Evolutionary conservation across 2,329 filamentous ascomycete genomes (phyloP).

Genomic region (Botrytis hyacinthi): DNA sequence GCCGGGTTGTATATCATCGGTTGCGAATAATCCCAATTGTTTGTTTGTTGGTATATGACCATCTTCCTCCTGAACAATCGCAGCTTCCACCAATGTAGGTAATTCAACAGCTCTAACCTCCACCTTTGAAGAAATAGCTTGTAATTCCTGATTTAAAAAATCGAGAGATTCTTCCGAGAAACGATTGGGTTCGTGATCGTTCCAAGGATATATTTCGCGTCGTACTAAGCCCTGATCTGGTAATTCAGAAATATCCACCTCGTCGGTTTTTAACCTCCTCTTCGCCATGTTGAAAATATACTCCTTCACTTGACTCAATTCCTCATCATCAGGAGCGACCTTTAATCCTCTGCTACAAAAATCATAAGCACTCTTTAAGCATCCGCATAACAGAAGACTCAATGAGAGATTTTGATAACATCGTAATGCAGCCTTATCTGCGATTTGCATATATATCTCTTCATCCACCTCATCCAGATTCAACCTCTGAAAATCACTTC

Average conservation of each 20-base stretch:
- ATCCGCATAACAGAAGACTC: conserved; percentile 62
- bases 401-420: conserved; percentile 59
- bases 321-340: conserved; percentile 52
- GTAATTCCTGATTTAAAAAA: conserved; percentile 69
- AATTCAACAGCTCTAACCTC: conserved; percentile 74
- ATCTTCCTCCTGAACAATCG: conserved; percentile 49
- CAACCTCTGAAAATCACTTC: conserved; percentile 23
- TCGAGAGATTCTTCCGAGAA: conserved; percentile 66
- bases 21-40: conserved; percentile 89
- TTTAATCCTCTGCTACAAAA: conserved; percentile 64
- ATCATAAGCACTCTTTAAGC: conserved; percentile 63
- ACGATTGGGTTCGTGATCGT: conserved; percentile 65
- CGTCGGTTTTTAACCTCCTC: conserved; percentile 46
- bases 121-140: conserved; percentile 72
- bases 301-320: conserved; percentile 53
- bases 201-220: conserved; percentile 69
- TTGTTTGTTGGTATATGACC: conserved; percentile 58
- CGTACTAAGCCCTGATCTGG: conserved; percentile 70
- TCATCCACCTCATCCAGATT: conserved; percentile 40
- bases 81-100: conserved; percentile 59
- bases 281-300: conserved; percentile 54
- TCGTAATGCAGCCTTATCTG: conserved; percentile 51
- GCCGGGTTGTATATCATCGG: conserved; percentile 72
- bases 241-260: conserved; percentile 53
- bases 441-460: conserved; percentile 44